Evolutionary conservation across 2,329 filamentous ascomycete genomes (phyloP).

Genomic region (Colletotrichum sp.): DNA sequence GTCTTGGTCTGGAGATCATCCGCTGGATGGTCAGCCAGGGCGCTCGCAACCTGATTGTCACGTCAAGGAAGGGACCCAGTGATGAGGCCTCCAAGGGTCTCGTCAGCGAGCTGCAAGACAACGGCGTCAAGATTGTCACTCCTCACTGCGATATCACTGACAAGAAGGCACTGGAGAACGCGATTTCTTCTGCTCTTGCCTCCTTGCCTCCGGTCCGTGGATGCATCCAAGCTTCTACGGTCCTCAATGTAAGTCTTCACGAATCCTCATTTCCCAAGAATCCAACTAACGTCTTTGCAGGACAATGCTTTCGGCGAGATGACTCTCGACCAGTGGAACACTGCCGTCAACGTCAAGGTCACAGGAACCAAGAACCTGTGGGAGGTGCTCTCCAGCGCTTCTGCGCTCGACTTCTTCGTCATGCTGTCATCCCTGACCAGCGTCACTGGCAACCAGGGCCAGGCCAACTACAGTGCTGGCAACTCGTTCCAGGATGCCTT

Average conservation of each 20-base stretch:
- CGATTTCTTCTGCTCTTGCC: background rate
- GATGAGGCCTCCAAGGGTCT: slow-evolving; percentile 8
- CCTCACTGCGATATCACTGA: slow-evolving; percentile 16
- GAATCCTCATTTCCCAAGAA: no score
- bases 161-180: background rate
- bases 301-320: slow-evolving; percentile 30
- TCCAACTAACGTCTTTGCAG: background rate
- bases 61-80: slow-evolving; percentile 28
- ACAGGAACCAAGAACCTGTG: slow-evolving; percentile 33
- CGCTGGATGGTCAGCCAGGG: slow-evolving; percentile 34
- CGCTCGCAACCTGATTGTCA: slow-evolving; percentile 29
- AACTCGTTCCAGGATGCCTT: slow-evolving; percentile 48
- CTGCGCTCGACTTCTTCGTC: slow-evolving; percentile 38
- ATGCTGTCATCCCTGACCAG: slow-evolving; percentile 33
- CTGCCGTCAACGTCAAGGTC: slow-evolving; percentile 35
- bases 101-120: slow-evolving; percentile 1
- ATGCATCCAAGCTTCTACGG: slow-evolving; percentile 8
- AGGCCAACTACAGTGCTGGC: slow-evolving; percentile 49
- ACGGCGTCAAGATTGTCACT: background rate
- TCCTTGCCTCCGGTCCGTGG: background rate
- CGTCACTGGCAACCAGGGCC: slow-evolving; percentile 33
- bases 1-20: slow-evolving; percentile 8
- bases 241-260: background rate
- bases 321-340: slow-evolving; percentile 29
- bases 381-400: slow-evolving; percentile 28